Evolutionary conservation across 2,329 filamentous ascomycete genomes (phyloP).

Genomic region (Canariomyces notabilis): DNA sequence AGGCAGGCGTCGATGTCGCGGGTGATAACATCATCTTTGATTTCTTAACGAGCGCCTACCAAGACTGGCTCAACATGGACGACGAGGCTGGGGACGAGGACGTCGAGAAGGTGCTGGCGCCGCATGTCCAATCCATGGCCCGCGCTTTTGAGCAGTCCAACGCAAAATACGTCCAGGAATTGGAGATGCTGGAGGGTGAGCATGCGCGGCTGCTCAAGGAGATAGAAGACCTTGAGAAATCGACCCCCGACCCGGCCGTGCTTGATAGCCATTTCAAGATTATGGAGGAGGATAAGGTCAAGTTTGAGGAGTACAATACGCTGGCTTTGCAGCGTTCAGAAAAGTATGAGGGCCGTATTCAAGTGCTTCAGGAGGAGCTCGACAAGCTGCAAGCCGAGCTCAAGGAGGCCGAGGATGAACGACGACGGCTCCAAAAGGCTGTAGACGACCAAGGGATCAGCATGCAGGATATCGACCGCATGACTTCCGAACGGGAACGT

Average conservation of each 20-base stretch:
- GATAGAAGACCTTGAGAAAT: constrained; percentile 84
- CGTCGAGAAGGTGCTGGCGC: constrained; percentile 69
- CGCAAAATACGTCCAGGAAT: constrained; percentile 75
- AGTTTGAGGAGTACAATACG: constrained; percentile 93
- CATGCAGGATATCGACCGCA: constrained; percentile 97
- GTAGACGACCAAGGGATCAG: constrained; percentile 93
- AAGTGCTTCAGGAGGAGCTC: constrained; percentile 80
- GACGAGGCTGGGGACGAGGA: constrained; percentile 85
- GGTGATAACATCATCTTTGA: constrained; percentile 92
- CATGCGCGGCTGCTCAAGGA: constrained; percentile 75
- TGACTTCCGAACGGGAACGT: constrained; percentile 91
- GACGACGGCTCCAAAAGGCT: constrained; percentile 70
- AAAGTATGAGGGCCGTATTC: constrained; percentile 77
- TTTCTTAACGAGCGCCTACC: constrained; percentile 84
- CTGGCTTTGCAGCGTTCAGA: constrained; percentile 79
- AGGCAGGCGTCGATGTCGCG: constrained; percentile 79
- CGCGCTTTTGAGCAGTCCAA: constrained; percentile 81
- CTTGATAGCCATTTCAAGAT: constrained; percentile 88
- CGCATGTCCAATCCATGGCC: constrained; percentile 85
- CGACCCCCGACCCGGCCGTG: constrained; percentile 74
- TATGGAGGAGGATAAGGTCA: constrained; percentile 87
- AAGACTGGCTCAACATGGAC: constrained; percentile 89
- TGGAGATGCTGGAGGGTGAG: constrained; percentile 81
- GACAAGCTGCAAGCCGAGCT: constrained; percentile 72
- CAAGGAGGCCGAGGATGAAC: constrained; percentile 75